Conservation (phyloP, 805 yeast species). For the Ascoidea rubescens region DNA sequence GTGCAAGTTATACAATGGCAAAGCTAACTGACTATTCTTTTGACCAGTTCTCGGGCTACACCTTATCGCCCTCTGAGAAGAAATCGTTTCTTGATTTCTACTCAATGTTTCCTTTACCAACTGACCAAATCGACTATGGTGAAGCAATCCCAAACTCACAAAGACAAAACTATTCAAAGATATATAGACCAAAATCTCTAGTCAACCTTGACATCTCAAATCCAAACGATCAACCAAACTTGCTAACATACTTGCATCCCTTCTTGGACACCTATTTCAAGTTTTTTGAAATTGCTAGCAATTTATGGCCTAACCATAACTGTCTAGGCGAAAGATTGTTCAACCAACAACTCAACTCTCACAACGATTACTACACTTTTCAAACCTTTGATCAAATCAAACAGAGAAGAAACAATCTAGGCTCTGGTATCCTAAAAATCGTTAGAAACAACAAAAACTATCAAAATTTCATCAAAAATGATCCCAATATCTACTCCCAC, state of each 20-base stretch:
- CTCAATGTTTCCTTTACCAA: background rate
- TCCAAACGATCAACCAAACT: background rate
- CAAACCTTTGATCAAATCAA: constrained; percentile 19
- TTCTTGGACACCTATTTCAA: constrained; percentile 29
- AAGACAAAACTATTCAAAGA: constrained; percentile 24
- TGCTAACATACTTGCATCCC: constrained; percentile 27
- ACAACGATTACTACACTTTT: constrained; percentile 14
- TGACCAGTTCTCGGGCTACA: background rate
- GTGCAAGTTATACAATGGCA: too few species aligned
- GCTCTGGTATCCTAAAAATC: constrained; percentile 24
- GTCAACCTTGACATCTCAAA: too few species aligned
- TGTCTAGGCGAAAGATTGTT: constrained; percentile 32
- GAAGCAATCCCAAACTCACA: constrained; percentile 19
- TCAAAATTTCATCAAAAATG: constrained; percentile 4
- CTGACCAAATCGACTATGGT: background rate
- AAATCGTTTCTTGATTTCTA: too few species aligned
- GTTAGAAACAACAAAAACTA: constrained; percentile 13
- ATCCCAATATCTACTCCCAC: constrained; percentile 13
- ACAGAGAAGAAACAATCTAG: constrained; percentile 20
- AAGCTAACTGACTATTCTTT: background rate
- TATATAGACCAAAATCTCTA: constrained; percentile 22
- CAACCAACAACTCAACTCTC: constrained; percentile 5
- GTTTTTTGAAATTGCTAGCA: constrained; percentile 28
- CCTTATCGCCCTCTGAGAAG: background rate
- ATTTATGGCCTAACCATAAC: constrained; percentile 21